Percentiles rank a stretch among this genome's conserved stretches.
These are phyloP conservation scores for Heliamphora pulchella DNA, from an alignment of 179 eudicot species.

Conservation along the genomic window DNA sequence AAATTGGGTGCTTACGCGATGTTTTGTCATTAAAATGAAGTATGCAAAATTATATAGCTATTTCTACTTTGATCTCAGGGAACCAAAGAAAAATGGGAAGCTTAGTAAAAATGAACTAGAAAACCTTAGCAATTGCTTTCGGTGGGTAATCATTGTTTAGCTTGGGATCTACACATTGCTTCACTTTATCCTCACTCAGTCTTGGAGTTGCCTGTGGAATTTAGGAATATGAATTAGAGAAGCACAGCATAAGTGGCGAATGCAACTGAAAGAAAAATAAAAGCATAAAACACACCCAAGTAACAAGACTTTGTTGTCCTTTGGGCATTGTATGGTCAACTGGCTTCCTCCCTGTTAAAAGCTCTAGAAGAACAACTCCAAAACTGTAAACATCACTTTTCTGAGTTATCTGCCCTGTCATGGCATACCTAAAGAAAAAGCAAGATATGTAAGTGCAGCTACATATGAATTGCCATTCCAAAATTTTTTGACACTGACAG, in stretches of 20 bases:
- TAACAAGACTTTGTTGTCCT: slow-evolving; percentile 86
- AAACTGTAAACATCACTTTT: slow-evolving; percentile 90
- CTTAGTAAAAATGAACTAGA: background rate
- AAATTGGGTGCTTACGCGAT: background rate
- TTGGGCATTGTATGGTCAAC: slow-evolving; percentile 90
- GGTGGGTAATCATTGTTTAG: slow-evolving; percentile 57
- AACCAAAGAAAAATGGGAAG: no score
- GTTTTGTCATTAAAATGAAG: no score
- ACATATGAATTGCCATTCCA: background rate
- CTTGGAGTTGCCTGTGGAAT: slow-evolving; percentile 66
- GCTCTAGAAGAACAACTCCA: slow-evolving; percentile 81
- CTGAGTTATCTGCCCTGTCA: slow-evolving; percentile 84
- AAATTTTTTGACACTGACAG: background rate
- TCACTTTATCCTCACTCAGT: slow-evolving; percentile 76
- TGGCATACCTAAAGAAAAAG: slow-evolving; percentile 52
- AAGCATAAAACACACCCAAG: slow-evolving; percentile 46
- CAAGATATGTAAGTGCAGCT: background rate
- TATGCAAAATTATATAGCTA: background rate
- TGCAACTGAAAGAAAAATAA: background rate
- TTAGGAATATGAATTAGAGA: background rate
- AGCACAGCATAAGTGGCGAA: background rate
- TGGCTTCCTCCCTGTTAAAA: slow-evolving; percentile 84
- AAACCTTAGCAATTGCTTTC: slow-evolving; percentile 74
- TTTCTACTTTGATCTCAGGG: no score
- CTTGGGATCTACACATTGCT: slow-evolving; percentile 77